Evolutionary conservation across 257 asterid species (phyloP), one percentile per base, ranked within the genome.

Genomic region (Voacanga thouarsii): DNA sequence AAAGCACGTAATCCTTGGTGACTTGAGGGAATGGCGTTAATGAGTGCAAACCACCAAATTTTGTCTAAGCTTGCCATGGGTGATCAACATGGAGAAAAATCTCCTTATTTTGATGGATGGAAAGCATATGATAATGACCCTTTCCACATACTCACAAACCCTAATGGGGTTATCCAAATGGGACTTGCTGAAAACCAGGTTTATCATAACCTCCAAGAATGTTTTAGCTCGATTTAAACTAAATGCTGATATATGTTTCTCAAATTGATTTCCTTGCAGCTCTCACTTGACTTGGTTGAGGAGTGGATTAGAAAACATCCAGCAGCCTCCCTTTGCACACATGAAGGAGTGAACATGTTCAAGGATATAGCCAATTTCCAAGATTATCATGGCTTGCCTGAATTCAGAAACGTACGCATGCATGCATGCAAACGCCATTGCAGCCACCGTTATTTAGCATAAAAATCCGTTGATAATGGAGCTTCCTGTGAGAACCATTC

Each of bases 161-260:
- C 89, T 75, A 53, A 81, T 39, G 98, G 98, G 14, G 96, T 94
- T 57, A 89, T 94, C 56, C 98, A 94, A 79, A 90, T 94, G 97
- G 98, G 98, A 9, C 96, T 94, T 21, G 91, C 98, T 14, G 98
- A 94, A 80, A 94, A 94, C 64, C 97, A 86, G 94, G 98, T 88
- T 61, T 33, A 33, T 33, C 28, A 24, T 59, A 12, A 6, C 0
- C 50, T 55, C 43, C 64, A 26, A 19, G 18, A 18, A 43, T 60
- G 21, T 7, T 55, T 16, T 19, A 7, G n/a, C 60, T 33, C 37
- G 16, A 6, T 65, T 14, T 0, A 64, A 5, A 28, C 26, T 37
- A 33, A 33, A 30, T 5, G 4, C 18, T 65, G 37, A 65, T 33
- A 4, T 16, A 2, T 33, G 26, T 66, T 66, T 8, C 9, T 1